Evolutionary conservation across 306 rosid species (phyloP).

Genomic region (Prinsepia uniflora): DNA sequence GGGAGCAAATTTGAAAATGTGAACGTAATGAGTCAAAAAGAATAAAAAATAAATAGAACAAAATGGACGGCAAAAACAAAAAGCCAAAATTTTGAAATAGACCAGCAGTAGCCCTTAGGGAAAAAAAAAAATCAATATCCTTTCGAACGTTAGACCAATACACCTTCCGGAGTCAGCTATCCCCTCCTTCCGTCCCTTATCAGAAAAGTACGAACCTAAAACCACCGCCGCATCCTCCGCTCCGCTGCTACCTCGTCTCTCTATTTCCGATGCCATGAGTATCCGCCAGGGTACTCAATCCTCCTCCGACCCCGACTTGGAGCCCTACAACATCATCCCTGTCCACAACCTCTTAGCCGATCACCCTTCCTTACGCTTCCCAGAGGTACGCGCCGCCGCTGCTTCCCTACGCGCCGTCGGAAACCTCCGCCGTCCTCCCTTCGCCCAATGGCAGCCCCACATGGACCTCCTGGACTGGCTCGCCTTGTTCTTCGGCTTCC

Average conservation of each 20-base stretch:
- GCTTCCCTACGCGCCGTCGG: constrained; percentile 67
- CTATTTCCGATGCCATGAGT: constrained; percentile 29
- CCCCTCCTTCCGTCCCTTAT: too few relatives aligned
- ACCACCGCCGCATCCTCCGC: too few relatives aligned
- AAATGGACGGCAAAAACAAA: too few relatives aligned
- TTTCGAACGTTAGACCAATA: too few relatives aligned
- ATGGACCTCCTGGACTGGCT: constrained; percentile 92
- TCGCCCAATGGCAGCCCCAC: constrained; percentile 52
- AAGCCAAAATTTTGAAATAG: too few relatives aligned
- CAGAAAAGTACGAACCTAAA: background rate
- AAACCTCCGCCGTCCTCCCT: constrained; percentile 65
- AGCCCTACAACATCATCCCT: constrained; percentile 75
- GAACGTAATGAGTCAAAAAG: too few relatives aligned
- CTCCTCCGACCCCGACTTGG: constrained; percentile 32
- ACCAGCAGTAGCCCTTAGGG: too few relatives aligned
- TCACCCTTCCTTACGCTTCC: constrained; percentile 81
- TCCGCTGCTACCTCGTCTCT: background rate
- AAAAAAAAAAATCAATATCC: too few relatives aligned
- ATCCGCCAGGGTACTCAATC: constrained; percentile 20
- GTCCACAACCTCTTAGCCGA: constrained; percentile 78
- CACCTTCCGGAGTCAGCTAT: too few relatives aligned
- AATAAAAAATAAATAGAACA: too few relatives aligned
- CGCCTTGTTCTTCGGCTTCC: constrained; percentile 75
- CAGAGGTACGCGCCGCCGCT: constrained; percentile 81
- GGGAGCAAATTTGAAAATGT: too few relatives aligned